phyloP scores from a whole-genome alignment of 331 rosid species.

The Dryas integrifolia region DNA sequence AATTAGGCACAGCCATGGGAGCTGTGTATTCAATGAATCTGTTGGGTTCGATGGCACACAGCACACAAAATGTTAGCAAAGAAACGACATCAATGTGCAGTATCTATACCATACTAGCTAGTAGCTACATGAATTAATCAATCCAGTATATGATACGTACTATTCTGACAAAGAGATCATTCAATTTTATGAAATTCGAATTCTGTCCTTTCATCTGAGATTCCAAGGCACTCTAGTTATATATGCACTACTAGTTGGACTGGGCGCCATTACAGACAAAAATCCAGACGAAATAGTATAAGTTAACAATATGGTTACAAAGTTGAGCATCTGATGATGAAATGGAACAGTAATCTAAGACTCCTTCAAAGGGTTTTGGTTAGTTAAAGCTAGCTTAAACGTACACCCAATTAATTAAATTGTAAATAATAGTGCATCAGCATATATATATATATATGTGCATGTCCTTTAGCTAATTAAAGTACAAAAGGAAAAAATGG shows the following conservation, averaged over 20 bases:
- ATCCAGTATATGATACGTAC: no score
- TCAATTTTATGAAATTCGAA: neutral
- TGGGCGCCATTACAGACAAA: neutral
- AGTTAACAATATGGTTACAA: neutral
- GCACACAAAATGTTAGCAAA: no score
- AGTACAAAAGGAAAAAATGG: no score
- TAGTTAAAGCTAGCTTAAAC: no score
- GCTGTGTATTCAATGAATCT: no score
- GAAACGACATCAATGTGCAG: neutral
- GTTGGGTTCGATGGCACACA: no score
- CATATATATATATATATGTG: no score
- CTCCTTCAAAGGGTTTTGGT: neutral
- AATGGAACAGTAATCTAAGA: neutral
- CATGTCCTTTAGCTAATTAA: no score
- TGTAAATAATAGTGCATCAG: no score
- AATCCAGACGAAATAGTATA: neutral
- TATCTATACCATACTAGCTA: neutral
- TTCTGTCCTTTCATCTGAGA: constrained; percentile 8
- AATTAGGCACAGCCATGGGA: no score
- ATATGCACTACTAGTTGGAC: neutral
- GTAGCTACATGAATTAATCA: neutral
- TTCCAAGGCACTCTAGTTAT: constrained; percentile 9
- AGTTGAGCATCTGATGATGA: neutral
- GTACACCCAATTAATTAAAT: no score
- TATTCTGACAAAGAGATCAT: neutral